Conservation (phyloP, 2,329 filamentous ascomycete species). For the Pseudovirgaria hyperparasitica region DNA sequence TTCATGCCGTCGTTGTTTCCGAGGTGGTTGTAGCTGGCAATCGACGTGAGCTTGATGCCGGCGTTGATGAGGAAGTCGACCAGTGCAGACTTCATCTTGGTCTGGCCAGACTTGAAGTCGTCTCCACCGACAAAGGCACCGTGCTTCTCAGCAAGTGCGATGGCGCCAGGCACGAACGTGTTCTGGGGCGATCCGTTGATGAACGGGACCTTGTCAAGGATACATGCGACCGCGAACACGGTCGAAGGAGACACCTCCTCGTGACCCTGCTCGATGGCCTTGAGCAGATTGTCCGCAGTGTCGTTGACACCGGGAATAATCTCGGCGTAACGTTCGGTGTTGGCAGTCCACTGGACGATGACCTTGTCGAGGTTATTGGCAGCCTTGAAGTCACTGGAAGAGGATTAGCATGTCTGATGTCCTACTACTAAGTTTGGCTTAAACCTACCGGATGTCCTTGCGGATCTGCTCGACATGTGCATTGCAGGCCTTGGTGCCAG, state of each 20-base stretch:
- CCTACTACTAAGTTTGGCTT: no score
- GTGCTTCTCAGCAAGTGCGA: slow-evolving; percentile 78
- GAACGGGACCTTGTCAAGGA: slow-evolving; percentile 81
- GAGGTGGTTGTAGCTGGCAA: slow-evolving; percentile 97
- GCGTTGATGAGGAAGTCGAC: slow-evolving; percentile 98
- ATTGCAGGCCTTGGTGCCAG: slow-evolving; percentile 70
- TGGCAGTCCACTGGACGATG: slow-evolving; percentile 96
- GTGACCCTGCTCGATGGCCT: slow-evolving; percentile 75
- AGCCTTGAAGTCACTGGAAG: slow-evolving; percentile 68
- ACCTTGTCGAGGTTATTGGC: slow-evolving; percentile 81
- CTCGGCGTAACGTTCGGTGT: slow-evolving; percentile 94
- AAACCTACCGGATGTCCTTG: slow-evolving; percentile 69
- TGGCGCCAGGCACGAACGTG: slow-evolving; percentile 89
- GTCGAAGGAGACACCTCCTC: slow-evolving; percentile 90
- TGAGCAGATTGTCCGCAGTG: slow-evolving; percentile 85
- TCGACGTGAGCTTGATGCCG: slow-evolving; percentile 96
- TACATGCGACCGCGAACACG: slow-evolving; percentile 87
- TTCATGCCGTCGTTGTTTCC: slow-evolving; percentile 99
- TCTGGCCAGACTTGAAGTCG: slow-evolving; percentile 99
- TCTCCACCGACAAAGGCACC: slow-evolving; percentile 89
- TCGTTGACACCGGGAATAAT: slow-evolving; percentile 84
- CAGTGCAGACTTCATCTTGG: slow-evolving; percentile 99
- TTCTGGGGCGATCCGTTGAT: slow-evolving; percentile 99
- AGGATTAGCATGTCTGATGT: slow-evolving; percentile 4
- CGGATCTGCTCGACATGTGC: slow-evolving; percentile 89